These are phyloP conservation scores for Hypoxylon sp. DNA, from an alignment of 2,329 filamentous ascomycete species.

Conservation along the genomic window DNA sequence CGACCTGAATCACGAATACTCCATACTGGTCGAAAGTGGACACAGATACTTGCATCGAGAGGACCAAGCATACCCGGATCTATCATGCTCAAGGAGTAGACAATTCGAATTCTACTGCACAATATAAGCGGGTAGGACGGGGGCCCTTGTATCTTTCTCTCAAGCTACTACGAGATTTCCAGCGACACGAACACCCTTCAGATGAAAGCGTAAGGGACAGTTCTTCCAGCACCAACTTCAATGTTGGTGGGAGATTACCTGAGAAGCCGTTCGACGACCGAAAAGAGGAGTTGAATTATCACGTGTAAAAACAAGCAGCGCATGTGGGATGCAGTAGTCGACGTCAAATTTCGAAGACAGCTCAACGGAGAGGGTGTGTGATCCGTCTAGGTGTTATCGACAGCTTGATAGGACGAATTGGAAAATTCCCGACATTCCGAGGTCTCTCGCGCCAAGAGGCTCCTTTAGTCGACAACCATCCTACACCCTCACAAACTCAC, in stretches of 20 bases:
- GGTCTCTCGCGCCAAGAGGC: conserved; percentile 40
- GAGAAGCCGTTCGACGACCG: conserved; percentile 1
- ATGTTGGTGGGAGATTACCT: conserved; percentile 3
- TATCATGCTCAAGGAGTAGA: background rate
- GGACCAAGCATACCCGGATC: conserved; percentile 1
- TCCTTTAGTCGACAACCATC: conserved; percentile 30
- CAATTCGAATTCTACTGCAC: conserved; percentile 7
- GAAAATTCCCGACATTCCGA: conserved; percentile 43
- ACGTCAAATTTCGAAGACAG: conserved; percentile 20
- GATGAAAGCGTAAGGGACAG: conserved; percentile 14
- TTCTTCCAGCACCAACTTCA: conserved; percentile 17
- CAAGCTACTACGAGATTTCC: background rate
- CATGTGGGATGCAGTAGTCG: conserved; percentile 27
- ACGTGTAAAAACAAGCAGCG: conserved; percentile 29
- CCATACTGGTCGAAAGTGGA: conserved; percentile 10
- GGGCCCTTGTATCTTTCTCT: conserved; percentile 1
- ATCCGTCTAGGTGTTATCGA: conserved; percentile 24
- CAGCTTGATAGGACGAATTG: conserved; percentile 32
- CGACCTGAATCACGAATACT: conserved; percentile 21
- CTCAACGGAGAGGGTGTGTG: conserved; percentile 14
- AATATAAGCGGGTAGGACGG: conserved; percentile 16
- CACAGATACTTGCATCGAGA: conserved; percentile 4
- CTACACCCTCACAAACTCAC: conserved; percentile 38
- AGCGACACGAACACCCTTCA: background rate
- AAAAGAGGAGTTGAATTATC: conserved; percentile 10